Conservation (phyloP, 2,329 filamentous ascomycete species). For the Didymella exigua region DNA sequence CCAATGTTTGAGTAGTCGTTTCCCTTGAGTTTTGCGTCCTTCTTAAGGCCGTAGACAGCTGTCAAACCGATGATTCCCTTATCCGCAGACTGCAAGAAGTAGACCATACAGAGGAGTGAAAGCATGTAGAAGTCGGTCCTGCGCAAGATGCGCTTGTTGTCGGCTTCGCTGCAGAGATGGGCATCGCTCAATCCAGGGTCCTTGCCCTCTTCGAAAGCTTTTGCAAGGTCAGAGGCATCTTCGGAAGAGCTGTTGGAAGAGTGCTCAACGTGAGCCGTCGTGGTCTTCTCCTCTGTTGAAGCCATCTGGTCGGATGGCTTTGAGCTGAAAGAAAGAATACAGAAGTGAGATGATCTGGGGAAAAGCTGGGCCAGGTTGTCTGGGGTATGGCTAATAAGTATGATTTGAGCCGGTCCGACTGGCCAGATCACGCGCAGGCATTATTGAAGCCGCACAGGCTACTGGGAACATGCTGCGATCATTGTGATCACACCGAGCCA, state of each 20-base stretch:
- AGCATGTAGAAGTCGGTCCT: slow-evolving; percentile 32
- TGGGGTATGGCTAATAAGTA: slow-evolving; percentile 17
- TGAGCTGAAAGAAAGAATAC: background rate
- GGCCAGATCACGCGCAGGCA: slow-evolving; percentile 1
- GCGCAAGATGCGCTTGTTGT: slow-evolving; percentile 30
- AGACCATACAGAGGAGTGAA: slow-evolving; percentile 33
- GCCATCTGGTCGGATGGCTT: slow-evolving; percentile 19
- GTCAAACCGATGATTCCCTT: slow-evolving; percentile 58
- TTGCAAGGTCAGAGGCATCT: slow-evolving; percentile 9
- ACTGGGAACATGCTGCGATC: background rate
- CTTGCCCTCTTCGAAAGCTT: slow-evolving; percentile 30
- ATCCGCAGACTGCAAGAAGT: slow-evolving; percentile 48
- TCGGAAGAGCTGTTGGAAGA: slow-evolving; percentile 18
- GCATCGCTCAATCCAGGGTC: slow-evolving; percentile 21
- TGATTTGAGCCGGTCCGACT: slow-evolving; percentile 8
- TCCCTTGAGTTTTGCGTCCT: slow-evolving; percentile 46
- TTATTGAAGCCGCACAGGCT: slow-evolving; percentile 2
- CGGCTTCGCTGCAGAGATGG: slow-evolving; percentile 28
- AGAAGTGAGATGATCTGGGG: slow-evolving; percentile 8
- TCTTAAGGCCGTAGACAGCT: slow-evolving; percentile 58
- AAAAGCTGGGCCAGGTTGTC: slow-evolving; percentile 14
- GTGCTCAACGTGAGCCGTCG: slow-evolving; percentile 16
- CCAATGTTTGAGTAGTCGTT: slow-evolving; percentile 56
- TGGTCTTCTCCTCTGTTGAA: slow-evolving; percentile 23
- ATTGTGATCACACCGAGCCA: slow-evolving; percentile 5